phyloP scores from a whole-genome alignment of 495 filamentous ascomycete species.

The Achaetomiella virescens region DNA sequence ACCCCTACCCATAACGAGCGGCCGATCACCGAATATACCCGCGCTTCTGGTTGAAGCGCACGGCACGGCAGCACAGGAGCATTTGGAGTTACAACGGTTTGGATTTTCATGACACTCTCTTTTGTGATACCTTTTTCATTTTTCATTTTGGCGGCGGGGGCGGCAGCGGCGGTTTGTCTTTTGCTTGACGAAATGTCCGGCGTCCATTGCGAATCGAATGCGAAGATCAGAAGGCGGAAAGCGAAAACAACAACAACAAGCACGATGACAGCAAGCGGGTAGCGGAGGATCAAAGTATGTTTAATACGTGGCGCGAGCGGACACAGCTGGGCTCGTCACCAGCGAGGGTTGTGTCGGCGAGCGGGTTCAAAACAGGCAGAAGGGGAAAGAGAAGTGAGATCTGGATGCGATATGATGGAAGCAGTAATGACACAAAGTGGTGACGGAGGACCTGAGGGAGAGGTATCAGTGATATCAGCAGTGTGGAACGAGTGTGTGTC shows the following conservation, averaged over 20 bases:
- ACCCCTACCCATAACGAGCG: conserved; percentile 24
- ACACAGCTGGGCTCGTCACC: background rate
- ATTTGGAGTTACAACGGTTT: conserved; percentile 14
- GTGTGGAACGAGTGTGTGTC: background rate
- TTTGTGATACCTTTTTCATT: conserved; percentile 14
- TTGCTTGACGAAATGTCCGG: conserved; percentile 3
- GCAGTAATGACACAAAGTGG: background rate
- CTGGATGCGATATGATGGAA: background rate
- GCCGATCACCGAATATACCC: conserved; percentile 7
- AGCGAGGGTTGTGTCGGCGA: background rate
- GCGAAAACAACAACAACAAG: conserved; percentile 1
- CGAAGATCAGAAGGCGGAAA: conserved; percentile 1
- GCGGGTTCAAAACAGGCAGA: background rate
- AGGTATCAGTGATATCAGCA: background rate
- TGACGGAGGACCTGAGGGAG: background rate
- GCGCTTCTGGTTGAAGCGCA: background rate
- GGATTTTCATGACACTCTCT: conserved; percentile 12
- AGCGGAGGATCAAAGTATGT: background rate
- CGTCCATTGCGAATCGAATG: conserved; percentile 8
- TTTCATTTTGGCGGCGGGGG: too few species aligned
- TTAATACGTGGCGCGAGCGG: background rate
- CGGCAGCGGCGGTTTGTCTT: background rate
- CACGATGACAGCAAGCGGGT: background rate
- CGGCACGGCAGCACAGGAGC: background rate
- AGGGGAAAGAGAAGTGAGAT: background rate